Conservation (phyloP, 352 stramenopile species). For the Phytophthora chlamydospora region DNA sequence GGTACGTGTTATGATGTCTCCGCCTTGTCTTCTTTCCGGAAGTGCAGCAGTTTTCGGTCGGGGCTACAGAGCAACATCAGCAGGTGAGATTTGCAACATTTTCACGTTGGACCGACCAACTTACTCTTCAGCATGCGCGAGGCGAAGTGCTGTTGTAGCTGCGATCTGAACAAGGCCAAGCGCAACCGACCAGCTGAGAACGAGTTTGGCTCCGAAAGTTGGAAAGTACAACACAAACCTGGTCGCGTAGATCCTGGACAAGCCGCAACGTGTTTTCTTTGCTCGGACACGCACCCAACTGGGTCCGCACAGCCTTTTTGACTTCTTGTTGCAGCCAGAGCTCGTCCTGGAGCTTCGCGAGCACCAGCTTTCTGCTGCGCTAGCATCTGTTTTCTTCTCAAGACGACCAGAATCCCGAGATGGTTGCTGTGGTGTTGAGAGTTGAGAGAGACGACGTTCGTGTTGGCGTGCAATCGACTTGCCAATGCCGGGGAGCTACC, state of each 20-base stretch:
- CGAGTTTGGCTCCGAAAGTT: background rate
- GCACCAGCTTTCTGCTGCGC: slow-evolving; percentile 43
- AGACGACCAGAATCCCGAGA: too few relatives aligned
- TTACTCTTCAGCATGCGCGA: slow-evolving; percentile 50
- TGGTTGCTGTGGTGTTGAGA: too few relatives aligned
- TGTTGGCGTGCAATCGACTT: too few relatives aligned
- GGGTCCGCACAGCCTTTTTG: slow-evolving; percentile 49
- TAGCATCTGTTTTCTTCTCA: slow-evolving; percentile 47
- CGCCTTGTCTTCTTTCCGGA: slow-evolving; percentile 34
- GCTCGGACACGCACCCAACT: slow-evolving; percentile 54
- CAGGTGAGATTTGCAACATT: background rate
- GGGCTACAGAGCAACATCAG: slow-evolving; percentile 10
- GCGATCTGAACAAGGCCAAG: slow-evolving; percentile 40
- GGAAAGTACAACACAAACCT: slow-evolving; percentile 35
- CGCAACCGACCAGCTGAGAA: background rate
- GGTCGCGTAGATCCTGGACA: slow-evolving; percentile 58
- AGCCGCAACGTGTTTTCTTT: slow-evolving; percentile 69
- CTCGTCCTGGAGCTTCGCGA: slow-evolving; percentile 54
- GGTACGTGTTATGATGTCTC: slow-evolving; percentile 57
- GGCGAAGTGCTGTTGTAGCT: slow-evolving; percentile 37
- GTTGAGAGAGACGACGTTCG: too few relatives aligned
- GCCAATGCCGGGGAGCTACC: too few relatives aligned
- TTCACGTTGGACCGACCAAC: background rate
- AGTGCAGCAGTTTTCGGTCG: slow-evolving; percentile 43
- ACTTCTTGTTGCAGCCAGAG: slow-evolving; percentile 49